Percentiles rank a stretch among this genome's conserved stretches.
Evolutionary conservation across 768 basidiomycete species (phyloP).

Genomic region (Mycena rebaudengoi): DNA sequence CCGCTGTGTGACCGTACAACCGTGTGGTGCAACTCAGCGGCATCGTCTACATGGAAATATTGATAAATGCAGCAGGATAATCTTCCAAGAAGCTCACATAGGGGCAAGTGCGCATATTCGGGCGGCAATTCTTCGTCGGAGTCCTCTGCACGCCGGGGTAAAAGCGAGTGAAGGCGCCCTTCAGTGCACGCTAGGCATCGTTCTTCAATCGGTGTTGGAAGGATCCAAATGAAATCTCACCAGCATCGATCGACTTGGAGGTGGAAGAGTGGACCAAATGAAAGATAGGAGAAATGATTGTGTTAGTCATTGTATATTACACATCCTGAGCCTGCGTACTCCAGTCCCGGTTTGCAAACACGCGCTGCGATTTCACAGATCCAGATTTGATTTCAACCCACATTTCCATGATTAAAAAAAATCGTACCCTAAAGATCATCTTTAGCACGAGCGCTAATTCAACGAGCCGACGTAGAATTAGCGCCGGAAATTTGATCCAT

Average conservation of each 20-base stretch:
- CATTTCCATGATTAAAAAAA: no score
- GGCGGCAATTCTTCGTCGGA: conserved; percentile 3
- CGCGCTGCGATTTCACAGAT: no score
- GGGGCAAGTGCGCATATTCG: conserved; percentile 7
- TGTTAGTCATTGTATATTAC: not conserved
- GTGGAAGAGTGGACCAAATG: not conserved
- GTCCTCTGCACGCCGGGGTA: not conserved
- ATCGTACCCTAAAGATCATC: no score
- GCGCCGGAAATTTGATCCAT: no score
- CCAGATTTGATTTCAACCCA: no score
- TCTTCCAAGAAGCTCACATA: not conserved
- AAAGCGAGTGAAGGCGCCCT: not conserved
- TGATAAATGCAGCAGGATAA: not conserved
- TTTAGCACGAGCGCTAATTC: no score
- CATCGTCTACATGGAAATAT: not conserved
- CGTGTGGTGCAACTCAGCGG: not conserved
- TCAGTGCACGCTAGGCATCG: not conserved
- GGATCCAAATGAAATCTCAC: not conserved
- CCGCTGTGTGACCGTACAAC: not conserved
- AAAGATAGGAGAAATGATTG: not conserved
- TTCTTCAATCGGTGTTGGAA: not conserved
- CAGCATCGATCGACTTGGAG: no score
- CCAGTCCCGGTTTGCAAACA: not conserved
- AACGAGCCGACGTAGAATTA: no score
- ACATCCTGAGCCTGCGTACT: not conserved